Percentiles rank a stretch among this genome's conserved stretches.
Conservation (phyloP, 495 filamentous ascomycete species). For the Talaromyces ruber region DNA sequence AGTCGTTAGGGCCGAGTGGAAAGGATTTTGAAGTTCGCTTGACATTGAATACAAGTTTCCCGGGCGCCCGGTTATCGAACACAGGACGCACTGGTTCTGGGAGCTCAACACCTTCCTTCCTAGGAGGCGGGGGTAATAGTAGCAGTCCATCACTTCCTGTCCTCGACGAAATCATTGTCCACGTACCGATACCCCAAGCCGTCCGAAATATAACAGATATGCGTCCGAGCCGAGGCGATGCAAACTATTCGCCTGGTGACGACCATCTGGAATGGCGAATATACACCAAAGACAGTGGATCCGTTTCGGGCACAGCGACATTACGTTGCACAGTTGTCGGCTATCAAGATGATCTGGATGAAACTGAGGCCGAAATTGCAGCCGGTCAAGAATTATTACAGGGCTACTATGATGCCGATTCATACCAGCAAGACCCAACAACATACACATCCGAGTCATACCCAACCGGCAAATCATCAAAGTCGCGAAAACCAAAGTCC, state of each 20-base stretch:
- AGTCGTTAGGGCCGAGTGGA: slow-evolving; percentile 60
- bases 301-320: slow-evolving; percentile 57
- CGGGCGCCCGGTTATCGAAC: slow-evolving; percentile 26
- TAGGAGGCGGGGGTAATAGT: slow-evolving; percentile 43
- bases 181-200: slow-evolving; percentile 67
- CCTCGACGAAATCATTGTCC: slow-evolving; percentile 74
- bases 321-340: slow-evolving; percentile 76
- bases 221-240: slow-evolving; percentile 75
- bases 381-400: slow-evolving; percentile 36
- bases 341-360: slow-evolving; percentile 52
- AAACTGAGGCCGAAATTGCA: slow-evolving; percentile 36
- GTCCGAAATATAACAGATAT: slow-evolving; percentile 87
- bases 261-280: slow-evolving; percentile 76
- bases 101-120: slow-evolving; percentile 52
- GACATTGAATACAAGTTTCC: slow-evolving; percentile 56
- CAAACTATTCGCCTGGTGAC: slow-evolving; percentile 65
- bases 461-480: background rate
- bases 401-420: slow-evolving; percentile 49
- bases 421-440: slow-evolving; percentile 35
- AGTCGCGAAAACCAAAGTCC: slow-evolving; percentile 21
- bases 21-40: slow-evolving; percentile 87
- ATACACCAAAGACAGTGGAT: slow-evolving; percentile 55
- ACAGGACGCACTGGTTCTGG: slow-evolving; percentile 35
- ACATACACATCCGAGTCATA: slow-evolving; percentile 4
- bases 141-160: slow-evolving; percentile 43